Evolutionary conservation across 169 alveolate species (phyloP).

Genomic region (Theileria parva): DNA sequence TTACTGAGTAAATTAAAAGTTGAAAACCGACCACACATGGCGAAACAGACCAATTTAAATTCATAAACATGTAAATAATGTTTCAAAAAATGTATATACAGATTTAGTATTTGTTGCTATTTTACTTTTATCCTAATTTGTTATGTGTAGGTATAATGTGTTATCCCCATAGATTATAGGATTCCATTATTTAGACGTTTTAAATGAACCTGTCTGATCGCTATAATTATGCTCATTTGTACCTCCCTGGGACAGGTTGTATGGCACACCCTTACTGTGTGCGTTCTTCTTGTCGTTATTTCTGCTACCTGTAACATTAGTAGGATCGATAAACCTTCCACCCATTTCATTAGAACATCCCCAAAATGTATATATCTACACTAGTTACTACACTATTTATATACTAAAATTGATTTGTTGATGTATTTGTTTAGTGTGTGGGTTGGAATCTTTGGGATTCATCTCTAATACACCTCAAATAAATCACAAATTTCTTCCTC

Average conservation of each 20-base stretch:
- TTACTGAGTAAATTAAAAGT: not conserved
- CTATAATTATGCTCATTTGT: not conserved
- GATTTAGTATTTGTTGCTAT: not conserved
- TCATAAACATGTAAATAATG: not conserved
- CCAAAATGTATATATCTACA: not conserved
- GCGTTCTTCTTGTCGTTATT: not conserved
- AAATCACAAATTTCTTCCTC: not conserved
- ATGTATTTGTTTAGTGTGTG: constrained; percentile 19
- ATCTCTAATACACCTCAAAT: not conserved
- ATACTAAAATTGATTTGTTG: not conserved
- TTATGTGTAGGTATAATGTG: not conserved
- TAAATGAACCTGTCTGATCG: constrained; percentile 8
- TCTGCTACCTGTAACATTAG: constrained; percentile 15
- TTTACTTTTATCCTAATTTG: not conserved
- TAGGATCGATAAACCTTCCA: constrained; percentile 13
- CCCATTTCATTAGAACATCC: not conserved
- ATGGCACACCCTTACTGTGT: constrained; percentile 6
- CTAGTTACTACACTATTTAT: not conserved
- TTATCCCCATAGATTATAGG: constrained; percentile 19
- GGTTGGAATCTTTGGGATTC: constrained; percentile 20
- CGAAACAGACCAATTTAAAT: not conserved
- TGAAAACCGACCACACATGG: not conserved
- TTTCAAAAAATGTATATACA: not conserved
- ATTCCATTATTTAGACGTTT: constrained; percentile 3
- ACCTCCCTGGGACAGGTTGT: not conserved